A percentile compares a stretch with the other conserved stretches of the same genome.
Conservation (phyloP, 305 asterid genomes). For the Fraxinus paxiana region DNA sequence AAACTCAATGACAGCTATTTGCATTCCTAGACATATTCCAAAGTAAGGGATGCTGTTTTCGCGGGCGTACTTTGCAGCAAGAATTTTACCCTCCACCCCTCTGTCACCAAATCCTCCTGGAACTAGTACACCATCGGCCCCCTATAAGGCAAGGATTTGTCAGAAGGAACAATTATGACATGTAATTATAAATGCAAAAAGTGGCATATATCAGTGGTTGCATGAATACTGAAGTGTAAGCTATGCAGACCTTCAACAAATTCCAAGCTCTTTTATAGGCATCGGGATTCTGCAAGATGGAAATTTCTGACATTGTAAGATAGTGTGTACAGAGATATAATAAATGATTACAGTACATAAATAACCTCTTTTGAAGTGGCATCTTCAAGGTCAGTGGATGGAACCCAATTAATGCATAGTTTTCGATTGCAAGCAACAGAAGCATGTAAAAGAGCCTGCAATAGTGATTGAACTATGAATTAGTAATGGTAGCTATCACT, state of each 20-base stretch:
- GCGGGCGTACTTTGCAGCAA: slow-evolving; percentile 93
- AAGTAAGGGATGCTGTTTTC: slow-evolving; percentile 74
- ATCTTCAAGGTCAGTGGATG: slow-evolving; percentile 88
- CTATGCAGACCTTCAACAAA: slow-evolving; percentile 57
- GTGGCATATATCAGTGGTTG: neutral
- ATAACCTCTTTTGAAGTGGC: slow-evolving; percentile 64
- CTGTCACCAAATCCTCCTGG: slow-evolving; percentile 99
- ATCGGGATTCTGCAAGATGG: slow-evolving; percentile 57
- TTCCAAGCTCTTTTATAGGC: slow-evolving; percentile 76
- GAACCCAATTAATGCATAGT: slow-evolving; percentile 74
- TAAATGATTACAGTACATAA: slow-evolving; percentile 16
- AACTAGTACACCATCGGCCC: slow-evolving; percentile 79
- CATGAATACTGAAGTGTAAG: slow-evolving; percentile 1
- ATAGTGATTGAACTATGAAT: slow-evolving; percentile 7
- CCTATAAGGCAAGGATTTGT: slow-evolving; percentile 43
- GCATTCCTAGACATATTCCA: slow-evolving; percentile 96
- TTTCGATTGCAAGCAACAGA: slow-evolving; percentile 70
- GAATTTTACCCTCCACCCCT: slow-evolving; percentile 93
- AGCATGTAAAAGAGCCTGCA: slow-evolving; percentile 96
- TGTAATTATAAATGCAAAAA: neutral
- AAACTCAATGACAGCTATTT: slow-evolving; percentile 80
- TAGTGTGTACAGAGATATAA: slow-evolving; percentile 14
- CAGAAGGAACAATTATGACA: slow-evolving; percentile 11
- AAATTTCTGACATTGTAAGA: slow-evolving; percentile 28
- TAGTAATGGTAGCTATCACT: neutral